These are phyloP conservation scores for Boletus rufocinnamomeus DNA, from an alignment of 768 basidiomycete species.

Conservation along the genomic window DNA sequence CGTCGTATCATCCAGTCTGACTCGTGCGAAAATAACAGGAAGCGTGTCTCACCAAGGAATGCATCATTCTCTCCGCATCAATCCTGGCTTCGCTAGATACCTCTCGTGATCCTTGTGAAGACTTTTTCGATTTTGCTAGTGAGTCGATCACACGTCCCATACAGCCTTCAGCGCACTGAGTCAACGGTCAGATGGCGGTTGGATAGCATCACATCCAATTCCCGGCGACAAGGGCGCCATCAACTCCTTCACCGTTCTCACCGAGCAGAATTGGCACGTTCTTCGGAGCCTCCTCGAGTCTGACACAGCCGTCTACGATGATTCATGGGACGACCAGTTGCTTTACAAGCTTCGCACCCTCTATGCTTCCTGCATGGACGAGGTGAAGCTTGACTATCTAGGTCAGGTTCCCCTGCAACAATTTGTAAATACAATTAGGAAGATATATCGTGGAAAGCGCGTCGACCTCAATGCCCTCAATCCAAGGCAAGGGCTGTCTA, in stretches of 20 bases:
- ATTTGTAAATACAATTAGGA: slow-evolving; percentile 61
- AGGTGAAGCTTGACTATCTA: slow-evolving; percentile 69
- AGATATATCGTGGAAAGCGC: slow-evolving; percentile 57
- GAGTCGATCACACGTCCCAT: slow-evolving; percentile 36
- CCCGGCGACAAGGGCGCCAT: slow-evolving; percentile 81
- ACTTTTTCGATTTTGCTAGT: slow-evolving; percentile 95
- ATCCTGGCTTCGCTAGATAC: slow-evolving; percentile 82
- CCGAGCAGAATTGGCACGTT: slow-evolving; percentile 75
- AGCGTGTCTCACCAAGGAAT: slow-evolving; percentile 73
- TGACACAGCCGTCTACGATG: slow-evolving; percentile 37
- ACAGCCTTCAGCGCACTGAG: slow-evolving; percentile 6
- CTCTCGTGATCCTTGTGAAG: slow-evolving; percentile 88
- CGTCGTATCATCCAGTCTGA: neutral
- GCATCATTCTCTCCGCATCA: slow-evolving; percentile 79
- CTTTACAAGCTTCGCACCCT: slow-evolving; percentile 67
- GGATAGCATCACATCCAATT: slow-evolving; percentile 79
- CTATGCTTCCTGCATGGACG: slow-evolving; percentile 82
- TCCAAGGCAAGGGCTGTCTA: slow-evolving; percentile 65
- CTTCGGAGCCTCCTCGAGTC: slow-evolving; percentile 71
- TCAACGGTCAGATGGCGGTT: slow-evolving; percentile 70
- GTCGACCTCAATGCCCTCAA: slow-evolving; percentile 39
- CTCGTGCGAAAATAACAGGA: slow-evolving; percentile 41
- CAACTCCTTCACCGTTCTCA: slow-evolving; percentile 71
- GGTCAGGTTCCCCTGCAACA: slow-evolving; percentile 71
- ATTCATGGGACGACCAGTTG: slow-evolving; percentile 53